Evolutionary conservation across 1,139 yeast genomes (phyloP).

Genomic region (Entelexis sorbosivorans): DNA sequence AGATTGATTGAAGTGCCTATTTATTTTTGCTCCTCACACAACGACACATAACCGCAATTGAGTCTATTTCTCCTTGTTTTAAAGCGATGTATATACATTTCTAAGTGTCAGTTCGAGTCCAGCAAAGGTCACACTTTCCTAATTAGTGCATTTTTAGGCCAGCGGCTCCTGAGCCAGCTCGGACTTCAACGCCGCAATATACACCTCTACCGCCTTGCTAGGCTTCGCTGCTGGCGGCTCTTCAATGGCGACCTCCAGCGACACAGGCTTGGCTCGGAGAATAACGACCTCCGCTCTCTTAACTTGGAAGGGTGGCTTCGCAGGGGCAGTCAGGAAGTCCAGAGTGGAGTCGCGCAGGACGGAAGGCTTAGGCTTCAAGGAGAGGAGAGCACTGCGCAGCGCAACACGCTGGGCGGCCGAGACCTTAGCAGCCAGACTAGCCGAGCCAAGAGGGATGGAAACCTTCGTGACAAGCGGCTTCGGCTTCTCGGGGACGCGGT

Average conservation of each 20-base stretch:
- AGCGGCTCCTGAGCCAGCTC: constrained; percentile 5
- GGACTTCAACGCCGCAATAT: constrained; percentile 6
- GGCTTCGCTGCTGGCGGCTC: constrained; percentile 17
- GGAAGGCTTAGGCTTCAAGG: constrained; percentile 20
- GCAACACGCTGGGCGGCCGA: constrained; percentile 20
- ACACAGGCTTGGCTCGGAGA: constrained; percentile 19
- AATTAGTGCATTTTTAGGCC: not conserved
- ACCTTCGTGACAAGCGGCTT: constrained; percentile 16
- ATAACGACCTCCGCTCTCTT: constrained; percentile 10
- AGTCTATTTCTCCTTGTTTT: not conserved
- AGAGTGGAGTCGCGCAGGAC: constrained; percentile 21
- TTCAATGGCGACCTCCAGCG: constrained; percentile 18
- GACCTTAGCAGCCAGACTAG: constrained; percentile 4
- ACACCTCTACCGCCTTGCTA: constrained; percentile 14
- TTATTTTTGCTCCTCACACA: constrained; percentile 38
- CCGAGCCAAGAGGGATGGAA: constrained; percentile 12
- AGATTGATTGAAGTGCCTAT: constrained; percentile 55
- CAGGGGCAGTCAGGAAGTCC: constrained; percentile 20
- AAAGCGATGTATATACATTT: not conserved
- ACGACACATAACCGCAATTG: not conserved
- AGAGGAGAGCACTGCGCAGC: constrained; percentile 20
- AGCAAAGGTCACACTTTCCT: not conserved
- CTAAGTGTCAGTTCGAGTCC: constrained; percentile 6
- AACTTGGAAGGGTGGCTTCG: constrained; percentile 16
- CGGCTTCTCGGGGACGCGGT: constrained; percentile 23